Evolutionary conservation across 768 basidiomycete genomes (phyloP).

Genomic region (Hypholoma sublateritium): DNA sequence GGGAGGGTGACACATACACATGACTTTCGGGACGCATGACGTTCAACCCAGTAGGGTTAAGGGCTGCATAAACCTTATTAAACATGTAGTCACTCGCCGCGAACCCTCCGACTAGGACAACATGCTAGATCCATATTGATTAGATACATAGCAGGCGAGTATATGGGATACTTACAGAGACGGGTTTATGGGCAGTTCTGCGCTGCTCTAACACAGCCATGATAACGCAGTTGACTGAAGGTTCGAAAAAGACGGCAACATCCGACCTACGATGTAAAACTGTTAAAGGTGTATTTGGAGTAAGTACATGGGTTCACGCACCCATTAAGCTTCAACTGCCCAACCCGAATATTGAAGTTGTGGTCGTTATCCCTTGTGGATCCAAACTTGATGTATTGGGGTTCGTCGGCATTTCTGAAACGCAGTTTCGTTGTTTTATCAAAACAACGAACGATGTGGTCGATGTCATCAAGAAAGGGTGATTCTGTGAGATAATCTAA

Average conservation of each 20-base stretch:
- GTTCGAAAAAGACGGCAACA: slow-evolving; percentile 37
- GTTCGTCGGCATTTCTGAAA: slow-evolving; percentile 34
- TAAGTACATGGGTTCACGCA: not conserved
- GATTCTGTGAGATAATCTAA: slow-evolving; percentile 34
- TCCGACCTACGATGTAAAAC: slow-evolving; percentile 19
- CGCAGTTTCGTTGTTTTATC: slow-evolving; percentile 45
- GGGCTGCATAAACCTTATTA: slow-evolving; percentile 35
- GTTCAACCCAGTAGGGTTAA: slow-evolving; percentile 36
- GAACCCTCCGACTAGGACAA: slow-evolving; percentile 34
- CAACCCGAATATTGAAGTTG: slow-evolving; percentile 38
- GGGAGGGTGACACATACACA: slow-evolving; percentile 35
- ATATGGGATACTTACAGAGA: slow-evolving; percentile 25
- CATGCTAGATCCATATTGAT: slow-evolving; percentile 24
- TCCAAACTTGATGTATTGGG: slow-evolving; percentile 46
- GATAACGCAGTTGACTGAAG: slow-evolving; percentile 35
- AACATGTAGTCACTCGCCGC: slow-evolving; percentile 52
- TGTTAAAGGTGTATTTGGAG: too few relatives aligned
- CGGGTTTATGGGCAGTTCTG: slow-evolving; percentile 22
- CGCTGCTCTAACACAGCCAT: slow-evolving; percentile 28
- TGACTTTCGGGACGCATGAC: slow-evolving; percentile 53
- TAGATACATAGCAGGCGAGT: not conserved
- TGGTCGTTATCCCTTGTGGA: slow-evolving; percentile 36
- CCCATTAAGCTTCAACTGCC: slow-evolving; percentile 44
- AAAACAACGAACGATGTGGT: slow-evolving; percentile 39
- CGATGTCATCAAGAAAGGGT: slow-evolving; percentile 18